Evolutionary conservation across 148 eudicot species (phyloP).

Genomic region (Euryodendron excelsum): DNA sequence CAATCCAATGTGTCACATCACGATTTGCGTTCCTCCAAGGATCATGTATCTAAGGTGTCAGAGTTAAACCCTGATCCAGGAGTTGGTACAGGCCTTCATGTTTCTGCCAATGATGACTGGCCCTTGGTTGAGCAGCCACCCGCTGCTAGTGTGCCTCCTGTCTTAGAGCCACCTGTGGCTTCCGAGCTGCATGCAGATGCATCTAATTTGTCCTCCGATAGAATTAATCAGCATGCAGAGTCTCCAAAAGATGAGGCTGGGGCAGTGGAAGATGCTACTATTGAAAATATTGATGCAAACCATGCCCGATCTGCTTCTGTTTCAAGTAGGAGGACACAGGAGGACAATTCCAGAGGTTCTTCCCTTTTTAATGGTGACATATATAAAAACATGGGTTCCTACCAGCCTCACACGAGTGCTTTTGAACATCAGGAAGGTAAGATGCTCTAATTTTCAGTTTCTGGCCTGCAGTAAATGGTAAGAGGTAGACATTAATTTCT

Average conservation of each 20-base stretch:
- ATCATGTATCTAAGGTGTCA: slow-evolving; percentile 37
- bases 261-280: slow-evolving; percentile 38
- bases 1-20: slow-evolving; percentile 30
- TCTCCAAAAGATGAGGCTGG: slow-evolving; percentile 39
- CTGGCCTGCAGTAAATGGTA: background rate
- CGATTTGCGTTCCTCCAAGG: slow-evolving; percentile 39
- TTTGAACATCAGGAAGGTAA: slow-evolving; percentile 58
- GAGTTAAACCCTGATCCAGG: slow-evolving; percentile 32
- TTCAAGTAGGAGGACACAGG: slow-evolving; percentile 44
- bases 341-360: slow-evolving; percentile 43
- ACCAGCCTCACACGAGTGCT: slow-evolving; percentile 41
- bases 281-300: slow-evolving; percentile 30
- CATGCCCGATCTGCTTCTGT: slow-evolving; percentile 39
- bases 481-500: background rate
- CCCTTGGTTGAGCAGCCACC: slow-evolving; percentile 65
- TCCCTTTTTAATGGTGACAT: slow-evolving; percentile 55
- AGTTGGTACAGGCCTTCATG: slow-evolving; percentile 28
- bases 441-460: background rate
- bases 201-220: slow-evolving; percentile 30
- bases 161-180: slow-evolving; percentile 38
- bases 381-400: slow-evolving; percentile 47
- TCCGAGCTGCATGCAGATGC: slow-evolving; percentile 46
- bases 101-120: slow-evolving; percentile 66
- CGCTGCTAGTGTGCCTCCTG: slow-evolving; percentile 31
- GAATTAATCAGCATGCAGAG: slow-evolving; percentile 30